phyloP scores from a whole-genome alignment of 83 land plant genomes.

The Isoetes engelmannii region DNA sequence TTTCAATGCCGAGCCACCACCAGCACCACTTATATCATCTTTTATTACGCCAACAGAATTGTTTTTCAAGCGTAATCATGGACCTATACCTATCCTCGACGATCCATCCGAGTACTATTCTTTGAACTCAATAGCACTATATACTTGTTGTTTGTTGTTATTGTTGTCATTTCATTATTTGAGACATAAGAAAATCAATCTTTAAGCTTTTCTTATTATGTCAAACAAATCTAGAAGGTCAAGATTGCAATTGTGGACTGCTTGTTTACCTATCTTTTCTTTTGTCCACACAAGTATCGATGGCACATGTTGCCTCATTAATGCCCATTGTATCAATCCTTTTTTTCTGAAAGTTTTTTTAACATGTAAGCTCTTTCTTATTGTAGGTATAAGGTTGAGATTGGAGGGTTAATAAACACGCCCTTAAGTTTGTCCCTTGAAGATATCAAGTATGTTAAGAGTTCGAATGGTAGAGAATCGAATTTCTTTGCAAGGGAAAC shows the following conservation, averaged over 20 bases:
- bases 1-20: constrained; percentile 93
- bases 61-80: constrained; percentile 95
- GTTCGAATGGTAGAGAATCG: background rate
- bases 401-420: background rate
- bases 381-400: background rate
- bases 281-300: too few species aligned
- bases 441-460: background rate
- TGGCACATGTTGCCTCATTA: too few species aligned
- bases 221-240: too few species aligned
- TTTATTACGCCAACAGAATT: constrained; percentile 77
- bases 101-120: constrained; percentile 46
- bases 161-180: too few species aligned
- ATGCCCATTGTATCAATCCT: too few species aligned
- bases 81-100: constrained; percentile 82
- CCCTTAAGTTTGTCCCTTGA: constrained; percentile 1
- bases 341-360: too few species aligned
- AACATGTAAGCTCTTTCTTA: background rate
- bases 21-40: constrained; percentile 47
- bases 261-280: too few species aligned
- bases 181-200: too few species aligned
- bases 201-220: too few species aligned
- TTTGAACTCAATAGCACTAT: too few species aligned
- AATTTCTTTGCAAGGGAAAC: background rate
- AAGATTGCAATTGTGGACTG: too few species aligned
- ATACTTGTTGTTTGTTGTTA: too few species aligned